phyloP scores from a whole-genome alignment of 495 filamentous ascomycete species.

The Jackrogersella minutella region DNA sequence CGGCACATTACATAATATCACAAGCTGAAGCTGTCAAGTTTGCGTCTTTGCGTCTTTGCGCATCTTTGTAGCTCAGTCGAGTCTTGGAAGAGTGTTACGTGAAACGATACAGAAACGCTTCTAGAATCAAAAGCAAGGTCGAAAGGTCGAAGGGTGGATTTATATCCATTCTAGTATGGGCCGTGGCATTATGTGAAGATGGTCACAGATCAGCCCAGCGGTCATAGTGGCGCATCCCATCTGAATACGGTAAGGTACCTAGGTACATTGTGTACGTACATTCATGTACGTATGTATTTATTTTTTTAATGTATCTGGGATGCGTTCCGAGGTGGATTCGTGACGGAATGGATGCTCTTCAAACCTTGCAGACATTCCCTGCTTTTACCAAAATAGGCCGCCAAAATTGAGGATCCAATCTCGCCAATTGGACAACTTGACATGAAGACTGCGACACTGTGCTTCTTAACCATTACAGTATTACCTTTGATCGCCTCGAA shows the following conservation, averaged over 20 bases:
- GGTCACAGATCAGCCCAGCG: not conserved
- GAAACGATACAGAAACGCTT: slow-evolving; percentile 38
- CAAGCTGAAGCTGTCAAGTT: slow-evolving; percentile 27
- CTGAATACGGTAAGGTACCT: not conserved
- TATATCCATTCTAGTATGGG: not conserved
- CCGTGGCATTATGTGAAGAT: not conserved
- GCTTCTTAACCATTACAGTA: slow-evolving; percentile 25
- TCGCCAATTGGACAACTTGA: slow-evolving; percentile 30
- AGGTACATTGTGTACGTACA: not conserved
- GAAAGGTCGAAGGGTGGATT: slow-evolving; percentile 28
- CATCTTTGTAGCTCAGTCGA: slow-evolving; percentile 2
- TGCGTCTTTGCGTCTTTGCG: slow-evolving; percentile 15
- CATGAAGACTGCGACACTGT: slow-evolving; percentile 38
- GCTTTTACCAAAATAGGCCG: slow-evolving; percentile 33
- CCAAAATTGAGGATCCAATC: slow-evolving; percentile 39
- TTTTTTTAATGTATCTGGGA: no score
- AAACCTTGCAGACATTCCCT: slow-evolving; percentile 39
- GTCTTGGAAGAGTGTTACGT: slow-evolving; percentile 25
- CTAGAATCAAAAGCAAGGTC: slow-evolving; percentile 36
- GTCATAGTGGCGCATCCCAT: not conserved
- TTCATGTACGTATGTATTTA: not conserved
- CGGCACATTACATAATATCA: slow-evolving; percentile 14
- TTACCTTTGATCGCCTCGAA: not conserved
- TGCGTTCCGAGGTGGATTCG: slow-evolving; percentile 13
- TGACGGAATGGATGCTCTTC: slow-evolving; percentile 17